phyloP scores from a whole-genome alignment of 805 yeast genomes.

The Myxozyma udenii region DNA sequence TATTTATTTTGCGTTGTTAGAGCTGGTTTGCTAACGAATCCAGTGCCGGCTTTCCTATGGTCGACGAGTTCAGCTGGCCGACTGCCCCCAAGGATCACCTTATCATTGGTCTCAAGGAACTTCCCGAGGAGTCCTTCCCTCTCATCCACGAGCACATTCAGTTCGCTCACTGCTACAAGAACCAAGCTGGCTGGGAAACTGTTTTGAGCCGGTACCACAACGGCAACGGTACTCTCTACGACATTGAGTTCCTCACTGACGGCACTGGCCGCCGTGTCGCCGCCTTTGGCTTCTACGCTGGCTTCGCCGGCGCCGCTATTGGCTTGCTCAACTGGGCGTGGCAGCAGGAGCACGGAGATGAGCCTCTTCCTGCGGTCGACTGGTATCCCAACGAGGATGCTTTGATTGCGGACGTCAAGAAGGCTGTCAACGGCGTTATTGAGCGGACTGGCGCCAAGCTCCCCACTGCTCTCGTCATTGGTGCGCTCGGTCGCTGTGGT shows the following conservation, averaged over 20 bases:
- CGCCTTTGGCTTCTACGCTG: constrained; percentile 99
- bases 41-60: constrained; percentile 78
- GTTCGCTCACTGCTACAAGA: constrained; percentile 97
- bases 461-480: constrained; percentile 75
- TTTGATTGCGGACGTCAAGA: constrained; percentile 67
- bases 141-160: constrained; percentile 94
- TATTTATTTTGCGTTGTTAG: neutral
- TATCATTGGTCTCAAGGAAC: constrained; percentile 89
- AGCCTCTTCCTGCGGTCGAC: constrained; percentile 68
- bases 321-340: constrained; percentile 94
- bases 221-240: constrained; percentile 89
- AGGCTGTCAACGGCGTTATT: constrained; percentile 30
- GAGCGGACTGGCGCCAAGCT: constrained; percentile 54
- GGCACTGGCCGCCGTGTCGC: constrained; percentile 98
- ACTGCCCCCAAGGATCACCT: constrained; percentile 86
- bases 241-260: constrained; percentile 89
- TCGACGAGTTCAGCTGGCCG: constrained; percentile 92
- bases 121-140: constrained; percentile 90
- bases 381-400: constrained; percentile 80
- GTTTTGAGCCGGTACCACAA: constrained; percentile 84
- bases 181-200: constrained; percentile 96
- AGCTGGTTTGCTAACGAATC: too few relatives aligned
- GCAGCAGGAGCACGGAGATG: constrained; percentile 67
- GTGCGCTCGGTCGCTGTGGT: constrained; percentile 98
- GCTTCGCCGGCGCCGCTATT: constrained; percentile 99